Base-by-base conservation (phyloP, 768 basidiomycete species). In the Kwoniella newhampshirensis region DNA sequence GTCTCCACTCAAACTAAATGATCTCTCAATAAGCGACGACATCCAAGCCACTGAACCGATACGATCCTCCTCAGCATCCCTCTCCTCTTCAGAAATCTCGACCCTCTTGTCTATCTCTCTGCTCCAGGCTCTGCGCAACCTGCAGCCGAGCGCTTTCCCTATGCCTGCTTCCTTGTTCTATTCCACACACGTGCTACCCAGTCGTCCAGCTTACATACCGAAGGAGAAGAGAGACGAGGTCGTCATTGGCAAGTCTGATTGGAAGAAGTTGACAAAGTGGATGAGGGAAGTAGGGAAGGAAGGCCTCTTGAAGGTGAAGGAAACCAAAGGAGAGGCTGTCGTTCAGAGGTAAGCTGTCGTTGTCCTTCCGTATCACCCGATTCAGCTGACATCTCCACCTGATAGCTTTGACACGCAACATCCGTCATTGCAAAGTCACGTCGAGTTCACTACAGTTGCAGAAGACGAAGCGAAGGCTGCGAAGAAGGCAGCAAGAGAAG, bases 181-280 rank as follows among this genome's bases (percentile, higher is more conserved):
- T 76, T 83, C 87, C 6, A 81, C 81, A 17, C 81, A 89, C 68
- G 82, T 94, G 46, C 81, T 93, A 1, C 90, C 90, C 4, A 84
- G 80, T 50, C 82, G 90, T n/a, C 88, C 90, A 7, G 84, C 84
- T n/a, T 84, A 82, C 54, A 82, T 84, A 48, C 78, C 78, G 3
- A 59, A 44, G 20, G 60, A 60, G 15, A 60, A 64, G 45, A 51
- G 74, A 27, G 74, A 75, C 1, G 64, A 74, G 12, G 72, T 71
- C 17, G 69, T 74, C 17, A 86, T 93, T 74, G 91, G 87, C 64
- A 81, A 86, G 9, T 91, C 89, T 1, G 81, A 81, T 1, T 82
- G 85, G 79, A 96, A 92, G 76, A 88, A 89, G 9, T 80, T 93
- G 18, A 81, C 85, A 1, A 81, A 86, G 1, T 92, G 94, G 78